A percentile compares a stretch with the other conserved stretches of the same genome.
Conservation (phyloP, 352 stramenopile genomes). For the Thalassiosira mediterranea region DNA sequence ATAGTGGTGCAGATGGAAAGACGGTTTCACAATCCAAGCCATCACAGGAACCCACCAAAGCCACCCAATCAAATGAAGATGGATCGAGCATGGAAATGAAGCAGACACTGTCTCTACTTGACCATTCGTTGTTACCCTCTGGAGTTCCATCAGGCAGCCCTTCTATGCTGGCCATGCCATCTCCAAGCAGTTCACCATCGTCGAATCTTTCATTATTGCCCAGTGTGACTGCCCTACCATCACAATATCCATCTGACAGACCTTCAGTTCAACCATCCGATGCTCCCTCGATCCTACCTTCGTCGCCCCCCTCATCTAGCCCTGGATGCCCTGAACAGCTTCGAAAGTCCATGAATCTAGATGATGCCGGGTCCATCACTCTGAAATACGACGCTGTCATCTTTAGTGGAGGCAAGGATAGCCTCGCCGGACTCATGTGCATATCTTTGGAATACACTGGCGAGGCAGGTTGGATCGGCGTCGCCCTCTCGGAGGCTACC, state of each 20-base stretch:
- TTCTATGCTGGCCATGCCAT: background rate
- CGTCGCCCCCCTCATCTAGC: conserved; percentile 23
- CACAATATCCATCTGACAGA: background rate
- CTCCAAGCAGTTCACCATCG: background rate
- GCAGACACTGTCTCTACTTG: too few relatives aligned
- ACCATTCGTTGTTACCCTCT: background rate
- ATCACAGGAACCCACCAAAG: background rate
- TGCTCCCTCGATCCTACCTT: conserved; percentile 23
- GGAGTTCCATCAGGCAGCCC: background rate
- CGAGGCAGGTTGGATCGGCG: conserved; percentile 45
- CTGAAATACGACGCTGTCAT: conserved; percentile 45
- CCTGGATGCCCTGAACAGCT: conserved; percentile 45
- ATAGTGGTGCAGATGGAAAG: background rate
- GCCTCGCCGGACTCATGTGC: conserved; percentile 37
- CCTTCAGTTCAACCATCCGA: conserved; percentile 11
- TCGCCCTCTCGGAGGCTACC: conserved; percentile 40
- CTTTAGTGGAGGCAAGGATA: conserved; percentile 7
- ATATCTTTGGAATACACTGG: conserved; percentile 43
- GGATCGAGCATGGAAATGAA: too few relatives aligned
- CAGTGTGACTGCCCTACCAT: background rate
- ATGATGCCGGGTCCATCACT: conserved; percentile 26
- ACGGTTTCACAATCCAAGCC: background rate
- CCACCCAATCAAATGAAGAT: background rate
- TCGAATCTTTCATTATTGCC: background rate
- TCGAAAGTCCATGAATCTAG: conserved; percentile 26